Evolutionary conservation across 805 yeast species (phyloP), one percentile per base, ranked within the genome.

Genomic region (Lipomyces yamanashiensis): DNA sequence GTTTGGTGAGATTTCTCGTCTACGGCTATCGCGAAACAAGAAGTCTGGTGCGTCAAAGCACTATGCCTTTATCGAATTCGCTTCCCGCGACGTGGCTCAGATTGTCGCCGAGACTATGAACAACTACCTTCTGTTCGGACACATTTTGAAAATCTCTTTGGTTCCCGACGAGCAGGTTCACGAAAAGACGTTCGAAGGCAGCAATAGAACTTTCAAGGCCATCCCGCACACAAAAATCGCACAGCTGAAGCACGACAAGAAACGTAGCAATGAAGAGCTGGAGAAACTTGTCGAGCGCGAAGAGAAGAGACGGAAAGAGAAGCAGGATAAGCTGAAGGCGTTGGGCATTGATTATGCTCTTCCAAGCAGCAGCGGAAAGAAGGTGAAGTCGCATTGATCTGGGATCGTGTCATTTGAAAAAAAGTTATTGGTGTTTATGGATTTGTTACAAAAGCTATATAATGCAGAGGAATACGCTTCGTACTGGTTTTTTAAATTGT

Each of bases 41-140:
- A 88, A 87, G 73, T 87, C 96, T 6, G 98, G 98, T 52, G 85
- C 87, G 60, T 87, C 96, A 15, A 92, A 91, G 78, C 98, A 92
- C 75, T 93, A 86, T 76, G 98, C 92, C 7, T 93, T 90, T 76
- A 79, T 95, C 52, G 97, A 95, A 77, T 95, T 93, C 73, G 84
- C 82, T 48, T 81, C 85, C 59, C 74, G 75, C 44, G 90, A 87
- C 54, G 96, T 89, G 61, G 98, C 98, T 51, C 83, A 85, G 70
- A 81, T 92, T 66, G 99, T 97, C 2, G 89, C 89, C 66, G 98
- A 95, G 69, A 87, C 98, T 52, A 95, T 95, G 99, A 87, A 95
- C 77, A 95, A 95, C 78, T 95, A 95, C 73, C 82, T 95, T 67
- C 74, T 95, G 51, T 87, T 90, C 78, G 96, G 96, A 7, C 98